These are phyloP conservation scores for Entoloma clypeatum DNA, from an alignment of 1,284 basidiomycete genomes.

Conservation along the genomic window DNA sequence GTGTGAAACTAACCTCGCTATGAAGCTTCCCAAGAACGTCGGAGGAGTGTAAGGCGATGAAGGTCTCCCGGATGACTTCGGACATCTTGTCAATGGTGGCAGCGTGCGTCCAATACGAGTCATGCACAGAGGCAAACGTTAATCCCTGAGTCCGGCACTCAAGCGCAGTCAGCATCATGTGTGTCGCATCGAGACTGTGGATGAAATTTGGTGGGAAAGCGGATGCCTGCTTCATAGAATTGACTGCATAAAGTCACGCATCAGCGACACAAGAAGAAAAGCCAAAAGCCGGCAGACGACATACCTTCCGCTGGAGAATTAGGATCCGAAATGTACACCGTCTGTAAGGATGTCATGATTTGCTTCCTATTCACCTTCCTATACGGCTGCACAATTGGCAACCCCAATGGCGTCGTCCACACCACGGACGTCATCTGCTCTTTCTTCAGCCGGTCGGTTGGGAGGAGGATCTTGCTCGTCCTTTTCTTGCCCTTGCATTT, in stretches of 20 bases:
- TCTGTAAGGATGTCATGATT: constrained; percentile 83
- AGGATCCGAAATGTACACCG: constrained; percentile 92
- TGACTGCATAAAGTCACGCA: constrained; percentile 46
- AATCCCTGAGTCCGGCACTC: constrained; percentile 76
- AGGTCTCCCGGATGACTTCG: constrained; percentile 85
- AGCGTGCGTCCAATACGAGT: constrained; percentile 99
- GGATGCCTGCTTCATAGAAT: constrained; percentile 84
- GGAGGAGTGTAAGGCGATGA: constrained; percentile 88
- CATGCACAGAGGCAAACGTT: constrained; percentile 95
- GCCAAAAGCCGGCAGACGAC: constrained; percentile 16
- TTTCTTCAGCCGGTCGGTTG: constrained; percentile 52
- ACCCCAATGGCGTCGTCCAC: constrained; percentile 93
- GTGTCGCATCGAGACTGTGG: constrained; percentile 96
- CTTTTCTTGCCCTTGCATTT: constrained; percentile 4
- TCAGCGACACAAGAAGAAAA: constrained; percentile 5
- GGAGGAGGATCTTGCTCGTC: constrained; percentile 11
- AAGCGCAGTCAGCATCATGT: constrained; percentile 98
- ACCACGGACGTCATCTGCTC: constrained; percentile 96
- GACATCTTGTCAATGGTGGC: constrained; percentile 89
- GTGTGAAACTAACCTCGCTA: constrained; percentile 47
- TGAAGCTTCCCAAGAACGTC: constrained; percentile 70
- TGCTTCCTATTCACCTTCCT: constrained; percentile 83
- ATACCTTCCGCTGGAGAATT: constrained; percentile 69
- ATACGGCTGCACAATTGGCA: constrained; percentile 97
- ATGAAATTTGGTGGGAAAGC: constrained; percentile 99